Percentiles rank a stretch among this genome's conserved stretches.
phyloP scores from a whole-genome alignment of 2,329 filamentous ascomycete genomes.

The Coniochaeta sp. region DNA sequence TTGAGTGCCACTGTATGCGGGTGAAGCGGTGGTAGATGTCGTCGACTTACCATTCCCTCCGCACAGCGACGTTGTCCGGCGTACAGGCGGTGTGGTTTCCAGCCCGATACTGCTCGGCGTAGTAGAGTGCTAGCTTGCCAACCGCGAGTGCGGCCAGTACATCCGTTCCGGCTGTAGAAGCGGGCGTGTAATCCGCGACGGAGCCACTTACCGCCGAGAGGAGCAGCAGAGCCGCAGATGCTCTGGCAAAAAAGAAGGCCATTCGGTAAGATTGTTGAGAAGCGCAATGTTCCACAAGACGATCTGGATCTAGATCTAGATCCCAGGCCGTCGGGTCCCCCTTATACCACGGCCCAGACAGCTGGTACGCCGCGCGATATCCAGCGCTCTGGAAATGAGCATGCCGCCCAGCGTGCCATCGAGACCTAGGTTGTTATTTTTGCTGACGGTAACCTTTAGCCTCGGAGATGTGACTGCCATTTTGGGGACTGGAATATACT shows the following conservation, averaged over 20 bases:
- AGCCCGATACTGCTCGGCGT: not conserved
- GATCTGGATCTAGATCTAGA: not conserved
- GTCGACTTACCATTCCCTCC: slow-evolving; percentile 20
- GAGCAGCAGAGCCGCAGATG: not conserved
- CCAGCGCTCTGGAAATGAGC: not conserved
- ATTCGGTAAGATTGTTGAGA: not conserved
- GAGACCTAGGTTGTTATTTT: not conserved
- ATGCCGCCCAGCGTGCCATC: not conserved
- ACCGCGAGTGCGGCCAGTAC: not conserved
- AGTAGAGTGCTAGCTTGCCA: not conserved
- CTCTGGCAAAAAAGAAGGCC: not conserved
- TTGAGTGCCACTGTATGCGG: not conserved
- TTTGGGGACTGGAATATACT: not conserved
- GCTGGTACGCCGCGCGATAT: not conserved
- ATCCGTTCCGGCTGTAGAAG: not conserved
- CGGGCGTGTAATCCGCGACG: not conserved
- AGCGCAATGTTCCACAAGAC: not conserved
- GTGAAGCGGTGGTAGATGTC: not conserved
- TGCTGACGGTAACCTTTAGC: not conserved
- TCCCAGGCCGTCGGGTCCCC: not conserved
- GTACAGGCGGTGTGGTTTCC: slow-evolving; percentile 11
- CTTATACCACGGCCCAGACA: not conserved
- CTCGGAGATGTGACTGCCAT: not conserved
- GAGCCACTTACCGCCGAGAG: not conserved
- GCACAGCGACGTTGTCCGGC: slow-evolving; percentile 16